Base-by-base conservation (phyloP, 768 basidiomycete genomes). In the Lactarius quietus region DNA sequence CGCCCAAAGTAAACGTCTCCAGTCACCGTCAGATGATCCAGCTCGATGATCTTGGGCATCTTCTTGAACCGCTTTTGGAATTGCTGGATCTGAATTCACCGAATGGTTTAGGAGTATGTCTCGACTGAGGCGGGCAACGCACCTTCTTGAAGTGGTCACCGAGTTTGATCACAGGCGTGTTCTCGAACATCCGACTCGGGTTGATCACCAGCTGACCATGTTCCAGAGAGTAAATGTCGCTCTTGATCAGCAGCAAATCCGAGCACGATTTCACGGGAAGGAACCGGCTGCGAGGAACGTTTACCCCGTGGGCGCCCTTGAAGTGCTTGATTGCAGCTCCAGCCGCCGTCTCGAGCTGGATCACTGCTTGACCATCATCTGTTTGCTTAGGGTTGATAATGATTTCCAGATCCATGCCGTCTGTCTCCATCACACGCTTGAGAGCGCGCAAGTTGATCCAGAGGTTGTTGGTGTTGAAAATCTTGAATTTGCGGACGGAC, bases 71-170 rank as follows among this genome's bases (percentile, higher is more conserved):
- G 83, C 72, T 88, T 87, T 76, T 88, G 85, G 79, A 89, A 89
- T 69, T 85, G 76, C 58, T 78, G 78, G 62, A 85, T 84, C 78
- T 77, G 54, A 23, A 31, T 26, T 17, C 61, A n/a, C 48, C 4
- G 18, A 7, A 4, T 28, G 3, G 48, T 28, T 52, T 67, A 23
- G 48, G 10, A 33, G 53, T 17, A 43, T 45, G 3, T 29, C 29
- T 33, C 51, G n/a, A 26, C 28, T 29, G 36, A 26, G 52, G 17
- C 4, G 31, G 9, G 17, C 26, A n/a, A 58, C 72, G 41, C 53
- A 84, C 82, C 82, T 90, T 90, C 81, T 89, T 90, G 78, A 90
- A 90, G 72, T 86, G 82, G 72, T 87, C 87, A 35, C 88, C 87
- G 38, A 89, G 85, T 79, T 90, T 90, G 77, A 90, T 85, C 65